phyloP scores from a whole-genome alignment of 345 rosid species.

The Melaleuca quinquenervia region DNA sequence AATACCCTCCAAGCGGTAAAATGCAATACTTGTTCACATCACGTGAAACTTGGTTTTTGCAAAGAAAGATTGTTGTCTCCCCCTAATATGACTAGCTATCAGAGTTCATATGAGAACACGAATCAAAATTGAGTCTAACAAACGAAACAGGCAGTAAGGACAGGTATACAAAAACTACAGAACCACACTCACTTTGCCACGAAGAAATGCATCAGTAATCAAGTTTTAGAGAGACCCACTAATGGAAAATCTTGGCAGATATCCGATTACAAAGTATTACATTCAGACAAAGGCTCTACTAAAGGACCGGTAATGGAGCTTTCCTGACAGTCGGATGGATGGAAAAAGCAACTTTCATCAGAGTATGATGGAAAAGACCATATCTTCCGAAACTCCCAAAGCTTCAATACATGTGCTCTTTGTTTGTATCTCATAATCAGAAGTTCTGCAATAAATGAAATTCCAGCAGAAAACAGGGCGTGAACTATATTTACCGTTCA shows the following conservation, averaged over 20 bases:
- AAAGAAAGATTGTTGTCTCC: not conserved
- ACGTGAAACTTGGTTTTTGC: not conserved
- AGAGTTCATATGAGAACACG: not conserved
- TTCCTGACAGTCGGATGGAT: not conserved
- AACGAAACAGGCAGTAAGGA: not conserved
- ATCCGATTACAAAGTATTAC: not conserved
- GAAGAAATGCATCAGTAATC: not conserved
- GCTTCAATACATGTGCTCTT: not conserved
- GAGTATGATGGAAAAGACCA: not conserved
- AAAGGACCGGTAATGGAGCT: not conserved
- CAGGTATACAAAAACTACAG: not conserved
- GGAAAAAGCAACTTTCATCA: not conserved
- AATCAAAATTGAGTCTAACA: not conserved
- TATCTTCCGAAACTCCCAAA: not conserved
- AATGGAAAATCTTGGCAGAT: not conserved
- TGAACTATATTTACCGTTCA: not conserved
- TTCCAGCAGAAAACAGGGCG: not conserved
- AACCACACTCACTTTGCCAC: not conserved
- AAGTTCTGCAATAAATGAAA: not conserved
- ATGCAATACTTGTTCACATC: not conserved
- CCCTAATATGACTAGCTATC: not conserved
- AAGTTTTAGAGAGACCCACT: not conserved
- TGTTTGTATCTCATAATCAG: not conserved
- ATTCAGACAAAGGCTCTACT: not conserved
- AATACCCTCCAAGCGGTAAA: not conserved